Conservation (phyloP, 2,329 filamentous ascomycete genomes). For the Periconia digitata region DNA sequence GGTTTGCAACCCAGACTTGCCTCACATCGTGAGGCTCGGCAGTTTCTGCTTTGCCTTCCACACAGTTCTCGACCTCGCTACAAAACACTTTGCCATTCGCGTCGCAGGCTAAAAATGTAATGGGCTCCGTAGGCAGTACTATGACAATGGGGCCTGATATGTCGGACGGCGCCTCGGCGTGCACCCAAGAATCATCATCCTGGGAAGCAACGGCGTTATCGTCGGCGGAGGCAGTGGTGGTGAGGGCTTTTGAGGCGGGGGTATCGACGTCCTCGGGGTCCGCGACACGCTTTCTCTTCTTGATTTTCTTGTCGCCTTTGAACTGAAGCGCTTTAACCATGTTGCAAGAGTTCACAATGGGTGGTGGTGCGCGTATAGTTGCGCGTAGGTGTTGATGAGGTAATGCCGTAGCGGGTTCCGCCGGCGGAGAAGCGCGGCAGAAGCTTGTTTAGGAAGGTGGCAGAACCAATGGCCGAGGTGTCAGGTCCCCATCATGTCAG, state of each 20-base stretch:
- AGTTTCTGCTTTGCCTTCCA: slow-evolving; percentile 78
- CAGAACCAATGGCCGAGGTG: slow-evolving; percentile 5
- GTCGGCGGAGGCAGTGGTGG: slow-evolving; percentile 40
- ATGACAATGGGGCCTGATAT: slow-evolving; percentile 81
- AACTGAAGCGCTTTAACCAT: slow-evolving; percentile 93
- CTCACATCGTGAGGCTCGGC: slow-evolving; percentile 95
- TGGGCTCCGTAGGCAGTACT: slow-evolving; percentile 73
- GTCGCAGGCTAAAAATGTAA: slow-evolving; percentile 81
- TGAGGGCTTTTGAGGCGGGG: slow-evolving; percentile 36
- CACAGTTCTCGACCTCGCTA: slow-evolving; percentile 79
- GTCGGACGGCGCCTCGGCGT: slow-evolving; percentile 72
- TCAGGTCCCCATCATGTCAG: background rate
- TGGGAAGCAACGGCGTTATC: slow-evolving; percentile 46
- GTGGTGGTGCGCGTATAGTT: background rate
- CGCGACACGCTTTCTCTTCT: slow-evolving; percentile 80
- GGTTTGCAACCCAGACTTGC: slow-evolving; percentile 91
- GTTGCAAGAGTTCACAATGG: slow-evolving; percentile 14
- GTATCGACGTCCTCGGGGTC: slow-evolving; percentile 47
- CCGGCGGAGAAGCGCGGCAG: slow-evolving; percentile 26
- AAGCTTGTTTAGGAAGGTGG: slow-evolving; percentile 32
- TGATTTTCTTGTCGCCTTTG: slow-evolving; percentile 95
- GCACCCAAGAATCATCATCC: slow-evolving; percentile 88
- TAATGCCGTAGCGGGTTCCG: slow-evolving; percentile 18
- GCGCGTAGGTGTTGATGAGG: slow-evolving; percentile 1
- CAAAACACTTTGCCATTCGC: slow-evolving; percentile 84